Evolutionary conservation across 768 basidiomycete genomes (phyloP), one percentile per base, ranked within the genome.

Genomic region (Phlegmacium glaucopus): DNA sequence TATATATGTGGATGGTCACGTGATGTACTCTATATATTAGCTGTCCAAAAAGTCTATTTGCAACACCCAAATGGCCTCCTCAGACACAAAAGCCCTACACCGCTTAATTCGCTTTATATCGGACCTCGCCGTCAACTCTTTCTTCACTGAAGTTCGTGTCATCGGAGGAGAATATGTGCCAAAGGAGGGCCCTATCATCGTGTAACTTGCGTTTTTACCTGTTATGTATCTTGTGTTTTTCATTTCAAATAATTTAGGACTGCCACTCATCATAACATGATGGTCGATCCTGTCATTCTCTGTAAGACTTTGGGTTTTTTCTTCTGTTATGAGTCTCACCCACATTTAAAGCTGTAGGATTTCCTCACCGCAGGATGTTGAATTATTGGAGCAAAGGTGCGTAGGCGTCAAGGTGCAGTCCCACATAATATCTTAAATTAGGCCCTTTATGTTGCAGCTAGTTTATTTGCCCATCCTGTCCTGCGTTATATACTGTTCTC

Each of bases 381-480:
- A 90, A 96, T 64, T 91, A 89, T 60, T 90, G 95, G 95, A 90
- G 90, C 61, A 98, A 98, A 79, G 88, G 92, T 81, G 67, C 18
- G 55, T 49, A 11, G 7, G n/a, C n/a, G 28, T 38, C 8, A n/a
- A n/a, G 41, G n/a, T 36, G 6, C 1, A 11, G 9, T 30, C 6
- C 39, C 6, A 12, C 42, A 45, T 52, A 46, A 26, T 34, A 53
- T 35, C n/a, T 10, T 16, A 15, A 27, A 26, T 12, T 47, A 4
- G 17, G 27, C 6, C 43, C 29, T 27, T n/a, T 26, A 9, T 27
- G 36, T 45, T 38, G 18, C 42, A 85, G 87, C 87, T 17, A 77
- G 81, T 39, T 72, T 99, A 38, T 98, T 95, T 64, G 78, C 70
- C 13, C 87, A 96, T 62, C 90, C 90, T 3, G 64, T 82, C 9